Base-by-base conservation (phyloP, 192 early-diverging fungal genomes). In the Backusella macrospora region DNA sequence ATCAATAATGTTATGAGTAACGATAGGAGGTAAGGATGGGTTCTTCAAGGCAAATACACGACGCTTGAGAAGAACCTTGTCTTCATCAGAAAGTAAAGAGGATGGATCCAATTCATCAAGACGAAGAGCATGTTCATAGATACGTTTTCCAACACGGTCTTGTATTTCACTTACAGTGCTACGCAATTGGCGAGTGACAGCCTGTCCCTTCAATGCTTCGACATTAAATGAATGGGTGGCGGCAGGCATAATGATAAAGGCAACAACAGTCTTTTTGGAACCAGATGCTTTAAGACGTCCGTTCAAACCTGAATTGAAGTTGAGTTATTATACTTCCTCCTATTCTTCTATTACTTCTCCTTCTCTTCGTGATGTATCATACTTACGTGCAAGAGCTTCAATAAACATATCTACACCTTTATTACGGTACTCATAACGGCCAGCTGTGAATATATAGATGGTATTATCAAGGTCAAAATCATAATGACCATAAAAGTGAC, bases 381-480 rank as follows among this genome's bases (percentile, higher is more conserved):
- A 88, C 87, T 82, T 86, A 95, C 97, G 90, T 8, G 90, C 92
- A 73, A 99, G 84, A 5, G 93, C 85, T 79, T 99, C 97, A 23
- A 99, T 91, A 78, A 88, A 99, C 95, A 97, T 98, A 84, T 99
- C 97, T 21, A 97, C 88, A 44, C 97, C 97, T 84, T 99, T 99
- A 85, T 99, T 99, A 71, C 96, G 90, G 84, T 91, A 99, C 82
- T 99, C 96, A 77, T 96, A 98, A 62, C 96, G 90, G 10, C 97
- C 97, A 43, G 97, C 95, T 0, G 94, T 99, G 82, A 99, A 99
- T 73, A 98, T 95, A 81, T 99, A 99, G 26, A 99, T 83, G 2
- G 97, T 99, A 73, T 96, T 96, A 68, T 97, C 96, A 26, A 99
- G 86, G 78, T 97, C 94, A 85, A 98, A 98, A 80, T 96, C 92